Evolutionary conservation across 805 yeast genomes (phyloP).

Genomic region (Nakazawaea anatomiae): DNA sequence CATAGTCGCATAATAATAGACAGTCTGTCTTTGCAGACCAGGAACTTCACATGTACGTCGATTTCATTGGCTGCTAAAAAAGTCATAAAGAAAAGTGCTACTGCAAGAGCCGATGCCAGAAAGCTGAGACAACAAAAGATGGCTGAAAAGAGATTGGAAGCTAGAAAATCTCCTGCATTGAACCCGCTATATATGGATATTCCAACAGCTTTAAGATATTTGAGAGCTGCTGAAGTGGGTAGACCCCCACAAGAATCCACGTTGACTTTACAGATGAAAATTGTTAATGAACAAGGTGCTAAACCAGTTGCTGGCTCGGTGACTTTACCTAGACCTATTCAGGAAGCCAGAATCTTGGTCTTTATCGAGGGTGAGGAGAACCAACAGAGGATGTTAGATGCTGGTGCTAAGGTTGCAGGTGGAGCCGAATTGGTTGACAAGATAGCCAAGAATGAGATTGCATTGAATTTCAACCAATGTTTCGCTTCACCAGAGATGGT

Average conservation of each 20-base stretch:
- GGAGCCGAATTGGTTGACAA: slow-evolving; percentile 63
- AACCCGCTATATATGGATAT: slow-evolving; percentile 69
- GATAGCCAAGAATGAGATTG: slow-evolving; percentile 47
- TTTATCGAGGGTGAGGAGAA: slow-evolving; percentile 55
- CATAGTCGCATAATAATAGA: not conserved
- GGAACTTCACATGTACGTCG: not conserved
- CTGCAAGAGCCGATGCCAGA: slow-evolving; percentile 11
- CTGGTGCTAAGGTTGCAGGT: slow-evolving; percentile 66
- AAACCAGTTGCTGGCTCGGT: slow-evolving; percentile 69
- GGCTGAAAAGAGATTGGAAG: slow-evolving; percentile 23
- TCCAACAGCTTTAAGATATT: slow-evolving; percentile 64
- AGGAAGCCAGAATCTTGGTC: slow-evolving; percentile 58
- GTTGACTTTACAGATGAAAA: slow-evolving; percentile 55
- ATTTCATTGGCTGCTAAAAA: slow-evolving; percentile 3
- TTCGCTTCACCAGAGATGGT: slow-evolving; percentile 83
- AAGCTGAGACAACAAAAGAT: slow-evolving; percentile 9
- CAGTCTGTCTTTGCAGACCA: not conserved
- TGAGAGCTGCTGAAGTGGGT: slow-evolving; percentile 91
- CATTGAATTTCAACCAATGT: slow-evolving; percentile 62
- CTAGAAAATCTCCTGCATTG: slow-evolving; percentile 34
- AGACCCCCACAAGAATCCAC: slow-evolving; percentile 67
- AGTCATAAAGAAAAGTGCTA: slow-evolving; percentile 6
- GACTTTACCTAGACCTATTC: slow-evolving; percentile 66
- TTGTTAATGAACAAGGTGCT: slow-evolving; percentile 73
- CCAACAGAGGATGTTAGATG: slow-evolving; percentile 44